Conservation (phyloP, 257 asterid species). For the Solanum pennellii region DNA sequence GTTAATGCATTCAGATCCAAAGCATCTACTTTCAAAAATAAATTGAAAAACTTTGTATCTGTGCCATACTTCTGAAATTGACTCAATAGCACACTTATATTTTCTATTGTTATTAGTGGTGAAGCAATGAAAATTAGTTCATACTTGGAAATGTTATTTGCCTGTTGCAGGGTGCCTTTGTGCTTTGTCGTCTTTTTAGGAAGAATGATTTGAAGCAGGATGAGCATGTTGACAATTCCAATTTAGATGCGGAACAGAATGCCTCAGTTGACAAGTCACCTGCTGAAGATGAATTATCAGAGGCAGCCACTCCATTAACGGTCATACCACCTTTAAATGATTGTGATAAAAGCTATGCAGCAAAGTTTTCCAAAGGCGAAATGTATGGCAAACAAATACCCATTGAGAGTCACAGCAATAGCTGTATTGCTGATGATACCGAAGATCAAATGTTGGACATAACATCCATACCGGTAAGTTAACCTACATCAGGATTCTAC, state of each 20-base stretch:
- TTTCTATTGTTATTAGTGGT: neutral
- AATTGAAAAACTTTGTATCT: neutral
- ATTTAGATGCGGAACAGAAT: conserved; percentile 31
- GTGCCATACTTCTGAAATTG: neutral
- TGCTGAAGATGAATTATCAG: conserved; percentile 39
- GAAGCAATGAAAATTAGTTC: neutral
- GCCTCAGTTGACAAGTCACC: conserved; percentile 27
- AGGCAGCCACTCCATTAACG: conserved; percentile 27
- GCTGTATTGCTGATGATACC: conserved; percentile 10
- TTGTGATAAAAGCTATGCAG: neutral
- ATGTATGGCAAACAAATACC: conserved; percentile 21
- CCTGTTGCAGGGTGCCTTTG: conserved; percentile 57
- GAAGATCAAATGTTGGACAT: conserved; percentile 19
- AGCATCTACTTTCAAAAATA: neutral
- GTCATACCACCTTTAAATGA: conserved; percentile 15
- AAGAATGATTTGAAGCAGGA: conserved; percentile 64
- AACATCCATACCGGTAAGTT: conserved; percentile 45
- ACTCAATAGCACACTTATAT: neutral
- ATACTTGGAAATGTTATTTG: neutral
- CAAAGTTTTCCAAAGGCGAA: conserved; percentile 10
- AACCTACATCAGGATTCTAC: neutral
- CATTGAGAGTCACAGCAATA: conserved; percentile 1
- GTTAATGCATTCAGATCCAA: neutral
- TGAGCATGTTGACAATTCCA: conserved; percentile 32
- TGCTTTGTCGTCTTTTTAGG: conserved; percentile 81